A percentile compares a stretch with the other conserved stretches of the same genome.
phyloP scores from a whole-genome alignment of 176 grass and related monocot species.

The Bothriochloa decipiens region DNA sequence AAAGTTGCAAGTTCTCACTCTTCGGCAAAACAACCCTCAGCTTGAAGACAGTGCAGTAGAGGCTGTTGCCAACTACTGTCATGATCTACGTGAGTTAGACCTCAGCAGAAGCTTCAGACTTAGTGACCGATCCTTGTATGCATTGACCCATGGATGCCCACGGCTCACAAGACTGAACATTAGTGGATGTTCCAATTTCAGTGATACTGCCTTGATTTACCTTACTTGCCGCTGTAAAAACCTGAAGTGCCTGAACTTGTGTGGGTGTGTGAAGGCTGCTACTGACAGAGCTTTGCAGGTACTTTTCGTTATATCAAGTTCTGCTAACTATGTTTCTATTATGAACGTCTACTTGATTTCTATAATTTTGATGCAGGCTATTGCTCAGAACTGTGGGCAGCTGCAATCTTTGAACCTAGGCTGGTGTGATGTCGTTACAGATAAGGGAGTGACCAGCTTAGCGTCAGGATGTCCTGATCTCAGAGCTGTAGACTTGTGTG shows the following conservation, averaged over 20 bases:
- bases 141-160: constrained; percentile 64
- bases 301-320: not conserved
- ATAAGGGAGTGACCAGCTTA: constrained; percentile 74
- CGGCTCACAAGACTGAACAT: constrained; percentile 78
- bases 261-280: constrained; percentile 72
- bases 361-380: constrained; percentile 60
- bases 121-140: constrained; percentile 74
- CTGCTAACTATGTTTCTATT: constrained; percentile 20
- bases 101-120: constrained; percentile 84
- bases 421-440: constrained; percentile 74
- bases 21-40: constrained; percentile 77
- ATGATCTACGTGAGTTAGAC: constrained; percentile 76
- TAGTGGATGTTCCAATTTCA: constrained; percentile 83
- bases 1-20: constrained; percentile 70
- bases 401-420: constrained; percentile 74
- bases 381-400: constrained; percentile 60
- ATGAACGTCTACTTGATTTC: constrained; percentile 13
- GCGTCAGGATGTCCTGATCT: constrained; percentile 86
- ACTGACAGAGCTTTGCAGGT: constrained; percentile 83
- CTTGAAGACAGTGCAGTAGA: constrained; percentile 87
- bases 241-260: constrained; percentile 75
- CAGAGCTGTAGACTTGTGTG: constrained; percentile 76
- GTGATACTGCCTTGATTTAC: constrained; percentile 70
- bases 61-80: constrained; percentile 66
- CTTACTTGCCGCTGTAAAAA: constrained; percentile 64